These are phyloP conservation scores for Fusarium secorum DNA, from an alignment of 2,329 filamentous ascomycete species.

Conservation along the genomic window DNA sequence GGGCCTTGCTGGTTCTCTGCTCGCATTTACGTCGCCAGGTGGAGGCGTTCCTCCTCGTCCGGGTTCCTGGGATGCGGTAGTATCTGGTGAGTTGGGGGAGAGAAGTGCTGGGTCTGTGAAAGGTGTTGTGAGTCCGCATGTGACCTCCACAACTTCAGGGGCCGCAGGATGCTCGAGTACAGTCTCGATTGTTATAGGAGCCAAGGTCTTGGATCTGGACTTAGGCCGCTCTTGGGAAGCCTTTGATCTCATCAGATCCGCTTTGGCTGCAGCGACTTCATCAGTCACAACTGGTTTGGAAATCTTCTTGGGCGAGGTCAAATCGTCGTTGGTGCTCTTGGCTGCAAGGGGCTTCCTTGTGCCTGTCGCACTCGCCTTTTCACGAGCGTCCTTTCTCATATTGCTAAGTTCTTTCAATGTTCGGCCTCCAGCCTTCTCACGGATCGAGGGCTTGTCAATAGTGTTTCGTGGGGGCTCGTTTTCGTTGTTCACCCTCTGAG, in stretches of 20 bases:
- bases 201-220: conserved; percentile 40
- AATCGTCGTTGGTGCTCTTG: conserved; percentile 68
- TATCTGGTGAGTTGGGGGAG: conserved; percentile 60
- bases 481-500: conserved; percentile 40
- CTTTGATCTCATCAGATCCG: conserved; percentile 45
- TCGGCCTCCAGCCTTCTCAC: conserved; percentile 50
- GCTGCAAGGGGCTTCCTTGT: conserved; percentile 59
- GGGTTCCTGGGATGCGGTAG: conserved; percentile 46
- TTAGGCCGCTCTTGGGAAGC: conserved; percentile 38
- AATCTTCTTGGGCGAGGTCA: conserved; percentile 66
- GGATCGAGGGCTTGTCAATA: conserved; percentile 42
- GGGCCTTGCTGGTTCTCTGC: conserved; percentile 66
- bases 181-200: conserved; percentile 34
- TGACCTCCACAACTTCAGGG: conserved; percentile 20
- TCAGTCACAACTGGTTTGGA: conserved; percentile 46
- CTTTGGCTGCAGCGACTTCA: conserved; percentile 52
- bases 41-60: conserved; percentile 64
- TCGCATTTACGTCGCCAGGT: conserved; percentile 63
- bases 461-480: conserved; percentile 37
- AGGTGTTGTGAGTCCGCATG: conserved; percentile 37
- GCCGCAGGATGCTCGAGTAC: conserved; percentile 18
- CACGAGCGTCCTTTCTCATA: conserved; percentile 52
- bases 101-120: conserved; percentile 53
- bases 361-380: conserved; percentile 43
- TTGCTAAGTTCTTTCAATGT: conserved; percentile 57